phyloP scores from a whole-genome alignment of 1,284 basidiomycete species.

The Coniophora puteana region DNA sequence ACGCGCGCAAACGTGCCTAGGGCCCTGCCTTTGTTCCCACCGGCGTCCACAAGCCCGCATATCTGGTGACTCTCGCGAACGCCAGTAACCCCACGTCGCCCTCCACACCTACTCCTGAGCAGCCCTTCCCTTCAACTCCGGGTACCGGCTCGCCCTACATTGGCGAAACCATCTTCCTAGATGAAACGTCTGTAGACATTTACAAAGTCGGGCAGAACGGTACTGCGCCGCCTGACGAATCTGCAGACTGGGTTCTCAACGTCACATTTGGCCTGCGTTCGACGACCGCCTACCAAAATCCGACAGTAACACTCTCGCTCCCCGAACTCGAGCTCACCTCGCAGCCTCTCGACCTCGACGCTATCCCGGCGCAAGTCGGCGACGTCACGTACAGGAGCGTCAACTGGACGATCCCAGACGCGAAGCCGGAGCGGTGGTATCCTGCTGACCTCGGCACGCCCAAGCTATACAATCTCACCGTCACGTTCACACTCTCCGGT shows the following conservation, averaged over 20 bases:
- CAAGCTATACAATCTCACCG: constrained; percentile 46
- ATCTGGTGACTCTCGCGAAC: constrained; percentile 36
- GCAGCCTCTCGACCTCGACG: constrained; percentile 19
- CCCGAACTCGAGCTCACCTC: constrained; percentile 40
- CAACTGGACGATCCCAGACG: constrained; percentile 40
- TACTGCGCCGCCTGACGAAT: constrained; percentile 33
- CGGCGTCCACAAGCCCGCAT: constrained; percentile 51
- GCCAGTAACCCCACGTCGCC: constrained; percentile 15
- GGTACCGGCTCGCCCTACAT: constrained; percentile 15
- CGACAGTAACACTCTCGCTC: constrained; percentile 38
- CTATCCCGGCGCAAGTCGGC: constrained; percentile 27
- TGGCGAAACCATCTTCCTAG: constrained; percentile 38
- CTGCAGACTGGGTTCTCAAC: constrained; percentile 53
- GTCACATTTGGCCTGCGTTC: constrained; percentile 46
- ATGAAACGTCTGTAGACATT: constrained; percentile 51
- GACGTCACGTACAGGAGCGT: constrained; percentile 37
- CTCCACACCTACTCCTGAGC: constrained; percentile 11
- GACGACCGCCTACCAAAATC: constrained; percentile 26
- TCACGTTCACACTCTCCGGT: constrained; percentile 3
- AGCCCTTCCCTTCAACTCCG: constrained; percentile 8
- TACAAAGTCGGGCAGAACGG: constrained; percentile 45
- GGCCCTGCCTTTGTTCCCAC: constrained; percentile 53
- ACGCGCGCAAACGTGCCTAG: constrained; percentile 24
- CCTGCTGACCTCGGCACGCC: constrained; percentile 52
- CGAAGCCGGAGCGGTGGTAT: constrained; percentile 46